phyloP scores from a whole-genome alignment of 805 yeast species.

The Scheffersomyces coipomensis region DNA sequence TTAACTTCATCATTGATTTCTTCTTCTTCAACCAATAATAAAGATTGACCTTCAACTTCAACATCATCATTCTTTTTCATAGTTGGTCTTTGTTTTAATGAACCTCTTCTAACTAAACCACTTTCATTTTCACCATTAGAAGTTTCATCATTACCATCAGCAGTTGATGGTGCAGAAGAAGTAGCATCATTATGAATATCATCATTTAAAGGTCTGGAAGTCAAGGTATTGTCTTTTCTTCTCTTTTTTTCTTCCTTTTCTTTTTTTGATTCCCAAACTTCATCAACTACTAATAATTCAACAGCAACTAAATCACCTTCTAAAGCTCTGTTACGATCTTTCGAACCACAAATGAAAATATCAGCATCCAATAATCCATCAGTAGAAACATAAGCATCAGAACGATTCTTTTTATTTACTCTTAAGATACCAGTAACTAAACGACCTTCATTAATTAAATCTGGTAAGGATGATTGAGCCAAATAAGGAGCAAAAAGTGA shows the following conservation, averaged over 20 bases:
- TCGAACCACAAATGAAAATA: constrained; percentile 95
- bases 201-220: constrained; percentile 47
- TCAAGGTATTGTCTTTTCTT: constrained; percentile 61
- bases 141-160: constrained; percentile 10
- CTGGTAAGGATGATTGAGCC: constrained; percentile 91
- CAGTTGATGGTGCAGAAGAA: constrained; percentile 42
- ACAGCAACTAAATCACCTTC: constrained; percentile 98
- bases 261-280: constrained; percentile 94
- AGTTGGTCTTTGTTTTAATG: constrained; percentile 91
- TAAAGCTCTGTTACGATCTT: constrained; percentile 94
- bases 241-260: constrained; percentile 97
- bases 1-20: constrained; percentile 89
- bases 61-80: constrained; percentile 98
- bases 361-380: constrained; percentile 96
- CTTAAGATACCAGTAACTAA: constrained; percentile 89
- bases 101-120: constrained; percentile 70
- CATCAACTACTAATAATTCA: constrained; percentile 91
- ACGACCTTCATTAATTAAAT: constrained; percentile 82
- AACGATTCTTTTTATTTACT: constrained; percentile 93
- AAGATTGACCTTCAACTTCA: constrained; percentile 96
- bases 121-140: constrained; percentile 32
- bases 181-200: constrained; percentile 83
- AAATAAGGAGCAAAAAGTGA: constrained; percentile 94
- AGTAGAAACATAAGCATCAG: constrained; percentile 98
- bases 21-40: constrained; percentile 89